A percentile compares a stretch with the other conserved stretches of the same genome.
Evolutionary conservation across 495 filamentous ascomycete species (phyloP).

Genomic region (Penicillium canariense): DNA sequence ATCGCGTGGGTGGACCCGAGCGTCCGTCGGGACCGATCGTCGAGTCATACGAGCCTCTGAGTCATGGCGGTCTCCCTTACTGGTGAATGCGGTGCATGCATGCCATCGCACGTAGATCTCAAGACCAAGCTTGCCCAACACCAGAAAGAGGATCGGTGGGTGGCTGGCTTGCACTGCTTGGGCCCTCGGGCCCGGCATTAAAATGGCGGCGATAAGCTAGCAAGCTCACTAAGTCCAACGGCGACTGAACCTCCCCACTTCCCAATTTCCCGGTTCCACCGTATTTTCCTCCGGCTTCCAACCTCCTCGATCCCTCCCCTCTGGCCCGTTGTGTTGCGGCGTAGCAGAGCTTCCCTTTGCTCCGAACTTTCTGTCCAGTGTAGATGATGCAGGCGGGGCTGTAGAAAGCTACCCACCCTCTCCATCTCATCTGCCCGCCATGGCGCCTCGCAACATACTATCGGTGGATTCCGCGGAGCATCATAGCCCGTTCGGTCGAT

Average conservation of each 20-base stretch:
- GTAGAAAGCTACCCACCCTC: not conserved
- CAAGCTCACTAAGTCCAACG: not conserved
- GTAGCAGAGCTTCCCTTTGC: not conserved
- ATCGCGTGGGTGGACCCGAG: not conserved
- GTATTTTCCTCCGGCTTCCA: slow-evolving; percentile 8
- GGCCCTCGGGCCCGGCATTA: not conserved
- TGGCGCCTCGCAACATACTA: slow-evolving; percentile 25
- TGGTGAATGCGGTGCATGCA: not conserved
- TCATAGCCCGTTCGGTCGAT: slow-evolving; percentile 26
- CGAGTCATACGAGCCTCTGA: not conserved
- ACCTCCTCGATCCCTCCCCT: slow-evolving; percentile 1
- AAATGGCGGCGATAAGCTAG: not conserved
- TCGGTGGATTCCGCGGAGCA: slow-evolving; percentile 24
- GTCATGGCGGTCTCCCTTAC: not conserved
- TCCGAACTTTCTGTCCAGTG: not conserved
- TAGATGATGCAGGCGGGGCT: slow-evolving; percentile 13
- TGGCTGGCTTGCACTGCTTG: not conserved
- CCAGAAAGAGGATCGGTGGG: not conserved
- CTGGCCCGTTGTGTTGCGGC: not conserved
- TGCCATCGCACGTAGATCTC: not conserved
- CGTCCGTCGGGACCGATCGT: not conserved
- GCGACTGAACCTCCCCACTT: slow-evolving; percentile 2
- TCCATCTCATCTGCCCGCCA: slow-evolving; percentile 7
- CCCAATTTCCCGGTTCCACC: not conserved
- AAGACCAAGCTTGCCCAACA: not conserved